Percentiles rank a stretch among this genome's conserved stretches.
Evolutionary conservation across 768 basidiomycete genomes (phyloP).

Genomic region (Panus rudis): DNA sequence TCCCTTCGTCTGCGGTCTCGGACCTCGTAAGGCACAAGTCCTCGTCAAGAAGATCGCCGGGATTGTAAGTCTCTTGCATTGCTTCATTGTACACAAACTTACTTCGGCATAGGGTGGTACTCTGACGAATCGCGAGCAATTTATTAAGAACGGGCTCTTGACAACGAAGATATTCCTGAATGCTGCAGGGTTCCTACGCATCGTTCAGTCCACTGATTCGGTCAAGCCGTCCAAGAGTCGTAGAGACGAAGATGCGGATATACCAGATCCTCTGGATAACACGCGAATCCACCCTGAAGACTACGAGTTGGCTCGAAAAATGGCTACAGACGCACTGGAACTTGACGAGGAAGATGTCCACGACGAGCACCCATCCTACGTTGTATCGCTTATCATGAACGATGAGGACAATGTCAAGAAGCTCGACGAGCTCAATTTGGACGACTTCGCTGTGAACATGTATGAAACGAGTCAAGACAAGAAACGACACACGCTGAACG

Average conservation of each 20-base stretch:
- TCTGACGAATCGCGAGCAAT: constrained; percentile 80
- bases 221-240: constrained; percentile 52
- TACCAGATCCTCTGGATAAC: constrained; percentile 85
- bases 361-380: constrained; percentile 86
- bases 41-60: constrained; percentile 75
- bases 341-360: constrained; percentile 96
- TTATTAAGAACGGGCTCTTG: constrained; percentile 73
- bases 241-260: constrained; percentile 55
- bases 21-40: constrained; percentile 87
- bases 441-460: constrained; percentile 93
- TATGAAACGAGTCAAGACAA: constrained; percentile 75
- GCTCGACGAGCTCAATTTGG: constrained; percentile 84
- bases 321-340: constrained; percentile 96
- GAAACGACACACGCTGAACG: constrained; percentile 84
- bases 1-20: constrained; percentile 88
- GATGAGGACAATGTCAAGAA: constrained; percentile 75
- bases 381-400: constrained; percentile 79
- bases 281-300: constrained; percentile 97
- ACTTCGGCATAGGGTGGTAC: constrained; percentile 64
- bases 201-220: constrained; percentile 63
- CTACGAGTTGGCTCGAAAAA: constrained; percentile 95
- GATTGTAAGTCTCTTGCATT: constrained; percentile 42
- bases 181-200: constrained; percentile 85
- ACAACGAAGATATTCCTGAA: constrained; percentile 90
- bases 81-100: not conserved